phyloP scores from a whole-genome alignment of 345 rosid genomes.

The Excoecaria cochinchinensis region DNA sequence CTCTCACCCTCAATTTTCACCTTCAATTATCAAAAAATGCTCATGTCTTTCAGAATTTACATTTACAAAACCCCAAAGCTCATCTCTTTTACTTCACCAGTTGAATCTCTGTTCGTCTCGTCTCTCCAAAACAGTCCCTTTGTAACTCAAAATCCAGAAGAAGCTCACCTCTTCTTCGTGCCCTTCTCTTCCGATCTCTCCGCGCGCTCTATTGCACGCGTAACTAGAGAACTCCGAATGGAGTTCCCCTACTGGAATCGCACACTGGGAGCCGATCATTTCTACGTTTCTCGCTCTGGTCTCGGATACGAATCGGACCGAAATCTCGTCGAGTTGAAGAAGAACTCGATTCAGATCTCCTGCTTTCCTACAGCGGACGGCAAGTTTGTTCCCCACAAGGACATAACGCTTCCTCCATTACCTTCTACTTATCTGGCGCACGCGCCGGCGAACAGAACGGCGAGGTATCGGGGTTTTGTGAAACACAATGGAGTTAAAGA shows the following conservation, averaged over 20 bases:
- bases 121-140: slow-evolving; percentile 43
- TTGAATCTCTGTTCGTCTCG: slow-evolving; percentile 45
- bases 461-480: slow-evolving; percentile 33
- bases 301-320: slow-evolving; percentile 44
- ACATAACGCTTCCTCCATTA: slow-evolving; percentile 47
- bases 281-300: slow-evolving; percentile 43
- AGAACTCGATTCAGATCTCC: slow-evolving; percentile 63
- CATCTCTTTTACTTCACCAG: slow-evolving; percentile 29
- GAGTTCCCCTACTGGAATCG: slow-evolving; percentile 62
- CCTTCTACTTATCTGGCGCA: slow-evolving; percentile 3
- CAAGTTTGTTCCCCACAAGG: slow-evolving; percentile 57
- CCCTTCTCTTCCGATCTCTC: slow-evolving; percentile 41
- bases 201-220: slow-evolving; percentile 36
- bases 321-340: slow-evolving; percentile 55
- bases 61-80: slow-evolving; percentile 31
- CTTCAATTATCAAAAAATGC: slow-evolving; percentile 44
- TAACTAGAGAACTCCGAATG: slow-evolving; percentile 30
- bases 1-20: slow-evolving; percentile 41
- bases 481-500: slow-evolving; percentile 30
- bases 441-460: slow-evolving; percentile 12
- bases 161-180: slow-evolving; percentile 56
- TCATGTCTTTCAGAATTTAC: slow-evolving; percentile 45
- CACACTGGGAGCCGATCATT: slow-evolving; percentile 65
- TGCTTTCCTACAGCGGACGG: slow-evolving; percentile 43
- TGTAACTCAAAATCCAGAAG: slow-evolving; percentile 42